These are phyloP conservation scores for Cercospora citrullina DNA, from an alignment of 2,329 filamentous ascomycete genomes.

Conservation along the genomic window DNA sequence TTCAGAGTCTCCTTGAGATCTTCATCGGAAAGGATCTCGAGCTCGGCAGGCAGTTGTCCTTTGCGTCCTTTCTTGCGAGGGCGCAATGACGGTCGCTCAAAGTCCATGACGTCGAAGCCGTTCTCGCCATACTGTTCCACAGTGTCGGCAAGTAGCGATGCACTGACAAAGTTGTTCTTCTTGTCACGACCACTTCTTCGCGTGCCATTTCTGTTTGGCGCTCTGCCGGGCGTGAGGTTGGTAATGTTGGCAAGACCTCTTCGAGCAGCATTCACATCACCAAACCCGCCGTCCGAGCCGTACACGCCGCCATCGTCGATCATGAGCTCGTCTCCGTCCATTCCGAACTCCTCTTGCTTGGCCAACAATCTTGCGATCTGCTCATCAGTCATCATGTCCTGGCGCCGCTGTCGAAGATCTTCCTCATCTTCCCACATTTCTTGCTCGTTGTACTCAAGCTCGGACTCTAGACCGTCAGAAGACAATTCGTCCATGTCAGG, in stretches of 20 bases:
- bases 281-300: slow-evolving; percentile 28
- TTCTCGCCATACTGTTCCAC: slow-evolving; percentile 66
- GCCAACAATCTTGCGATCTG: slow-evolving; percentile 61
- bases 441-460: slow-evolving; percentile 37
- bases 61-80: slow-evolving; percentile 65
- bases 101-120: slow-evolving; percentile 84
- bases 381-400: slow-evolving; percentile 57
- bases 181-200: slow-evolving; percentile 31
- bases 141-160: slow-evolving; percentile 58
- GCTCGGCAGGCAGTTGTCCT: slow-evolving; percentile 41
- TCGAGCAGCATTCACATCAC: slow-evolving; percentile 36
- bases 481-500: slow-evolving; percentile 38
- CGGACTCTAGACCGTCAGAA: slow-evolving; percentile 39
- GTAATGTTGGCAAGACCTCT: slow-evolving; percentile 35
- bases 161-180: slow-evolving; percentile 51
- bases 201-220: slow-evolving; percentile 26
- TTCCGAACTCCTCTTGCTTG: slow-evolving; percentile 64
- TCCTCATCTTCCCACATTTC: slow-evolving; percentile 44
- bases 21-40: slow-evolving; percentile 46
- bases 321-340: slow-evolving; percentile 60
- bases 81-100: slow-evolving; percentile 67
- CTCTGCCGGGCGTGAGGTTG: slow-evolving; percentile 24
- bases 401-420: slow-evolving; percentile 44
- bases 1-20: slow-evolving; percentile 46
- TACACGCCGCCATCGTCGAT: slow-evolving; percentile 48